Percentiles rank a stretch among this genome's conserved stretches.
These are phyloP conservation scores for Lentinula raphanica DNA, from an alignment of 768 basidiomycete species.

Conservation along the genomic window DNA sequence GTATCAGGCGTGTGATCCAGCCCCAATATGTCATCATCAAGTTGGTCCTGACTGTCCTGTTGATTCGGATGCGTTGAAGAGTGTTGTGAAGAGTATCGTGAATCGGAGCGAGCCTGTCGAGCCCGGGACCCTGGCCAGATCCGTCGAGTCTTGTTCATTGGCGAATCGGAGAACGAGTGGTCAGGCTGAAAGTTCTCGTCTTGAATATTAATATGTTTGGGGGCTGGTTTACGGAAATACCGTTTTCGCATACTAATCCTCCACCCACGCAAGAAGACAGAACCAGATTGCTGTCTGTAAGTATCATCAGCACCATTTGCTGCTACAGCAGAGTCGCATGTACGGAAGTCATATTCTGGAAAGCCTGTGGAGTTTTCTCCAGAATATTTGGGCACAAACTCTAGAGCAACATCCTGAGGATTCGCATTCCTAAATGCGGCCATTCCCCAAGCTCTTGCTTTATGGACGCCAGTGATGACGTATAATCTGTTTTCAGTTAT, in stretches of 20 bases:
- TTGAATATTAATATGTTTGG: neutral
- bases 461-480: neutral
- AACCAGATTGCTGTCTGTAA: neutral
- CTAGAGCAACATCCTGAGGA: neutral
- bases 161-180: neutral
- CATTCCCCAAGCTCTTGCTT: neutral
- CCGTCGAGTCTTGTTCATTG: too few species aligned
- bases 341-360: neutral
- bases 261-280: conserved; percentile 1
- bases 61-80: too few species aligned
- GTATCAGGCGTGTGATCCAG: too few species aligned
- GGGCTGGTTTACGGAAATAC: neutral
- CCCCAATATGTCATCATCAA: too few species aligned
- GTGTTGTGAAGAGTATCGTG: too few species aligned
- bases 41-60: too few species aligned
- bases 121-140: too few species aligned
- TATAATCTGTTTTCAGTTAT: neutral
- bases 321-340: neutral
- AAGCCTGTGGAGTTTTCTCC: neutral
- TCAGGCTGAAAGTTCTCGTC: neutral
- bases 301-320: neutral
- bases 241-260: neutral
- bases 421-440: neutral
- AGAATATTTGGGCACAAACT: neutral
- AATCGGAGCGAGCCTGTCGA: too few species aligned